Evolutionary conservation across 805 yeast species (phyloP), one percentile per base, ranked within the genome.

Genomic region (Priceomyces melissophilus): DNA sequence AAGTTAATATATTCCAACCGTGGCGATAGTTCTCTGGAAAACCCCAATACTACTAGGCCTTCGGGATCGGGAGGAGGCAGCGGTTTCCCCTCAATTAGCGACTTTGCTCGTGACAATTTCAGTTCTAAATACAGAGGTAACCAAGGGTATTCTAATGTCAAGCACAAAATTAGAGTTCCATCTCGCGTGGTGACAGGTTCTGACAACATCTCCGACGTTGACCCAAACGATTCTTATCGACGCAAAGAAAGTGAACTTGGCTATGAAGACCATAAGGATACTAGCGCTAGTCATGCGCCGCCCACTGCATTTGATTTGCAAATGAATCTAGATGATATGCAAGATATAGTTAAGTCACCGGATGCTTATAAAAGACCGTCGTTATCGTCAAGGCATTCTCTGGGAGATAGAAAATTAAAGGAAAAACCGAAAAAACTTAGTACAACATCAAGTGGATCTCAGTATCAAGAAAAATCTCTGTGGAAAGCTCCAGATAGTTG

Each of bases 401-500:
- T 12, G 30, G 38, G 27, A 25, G 38, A 35, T 11, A 35, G 23
- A 15, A 25, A n/a, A 10, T 17, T 30, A 14, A 35, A 35, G 12
- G 12, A 16, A 8, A 10, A 17, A 10, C 15, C 30, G 3, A 35
- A 13, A 13, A 35, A 27, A 26, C 13, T 30, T 11, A 35, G 15
- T 9, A 35, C n/a, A 11, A 13, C 38, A 9, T 8, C 15, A 12
- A 30, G 30, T 10, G 15, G 26, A 16, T 28, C 36, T 3, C 15
- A 12, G n/a, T 26, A 28, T 15, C 42, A 29, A 29, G 38, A 35
- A 3, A 39, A 35, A 17, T 12, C 36, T 13, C 23, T 17, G 14
- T 72, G 77, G 77, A 61, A 54, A 35, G 75, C 76, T 2, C 77
- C 77, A 1, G 77, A 72, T 47, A 62, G 71, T 42, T 72, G 77